Conservation (phyloP, 1,139 yeast species). For the Taiozyma sp. region DNA sequence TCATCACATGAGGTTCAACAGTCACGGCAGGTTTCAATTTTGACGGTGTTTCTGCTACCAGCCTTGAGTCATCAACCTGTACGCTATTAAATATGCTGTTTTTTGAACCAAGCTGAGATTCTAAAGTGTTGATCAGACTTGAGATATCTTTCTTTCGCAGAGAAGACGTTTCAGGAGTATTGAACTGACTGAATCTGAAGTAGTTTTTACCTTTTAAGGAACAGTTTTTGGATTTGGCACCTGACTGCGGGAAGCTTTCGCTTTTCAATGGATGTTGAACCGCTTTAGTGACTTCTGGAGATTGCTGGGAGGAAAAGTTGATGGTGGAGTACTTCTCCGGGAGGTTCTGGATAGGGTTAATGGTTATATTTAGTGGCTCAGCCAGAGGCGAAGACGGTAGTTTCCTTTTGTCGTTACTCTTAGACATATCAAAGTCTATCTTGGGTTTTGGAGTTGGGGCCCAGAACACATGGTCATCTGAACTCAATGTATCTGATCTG, state of each 20-base stretch:
- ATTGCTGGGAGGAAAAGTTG: conserved; percentile 15
- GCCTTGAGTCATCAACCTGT: too few species aligned
- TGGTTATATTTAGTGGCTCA: conserved; percentile 8
- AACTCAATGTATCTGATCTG: conserved; percentile 14
- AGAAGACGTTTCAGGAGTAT: conserved; percentile 4
- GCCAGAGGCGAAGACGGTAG: conserved; percentile 22
- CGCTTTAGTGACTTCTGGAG: conserved; percentile 12
- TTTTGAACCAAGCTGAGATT: conserved; percentile 10
- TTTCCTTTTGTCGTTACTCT: background rate
- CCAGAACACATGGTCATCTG: conserved; percentile 25
- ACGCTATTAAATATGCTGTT: background rate
- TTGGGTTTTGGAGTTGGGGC: conserved; percentile 20
- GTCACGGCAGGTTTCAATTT: background rate
- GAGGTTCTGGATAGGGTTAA: conserved; percentile 14
- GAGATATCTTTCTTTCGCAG: conserved; percentile 13
- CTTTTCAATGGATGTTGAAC: conserved; percentile 4
- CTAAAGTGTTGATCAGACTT: conserved; percentile 14
- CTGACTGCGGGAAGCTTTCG: conserved; percentile 11
- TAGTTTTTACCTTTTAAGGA: background rate
- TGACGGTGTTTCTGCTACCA: conserved; percentile 8
- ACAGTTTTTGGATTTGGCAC: conserved; percentile 1
- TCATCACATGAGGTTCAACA: background rate
- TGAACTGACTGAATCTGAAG: background rate
- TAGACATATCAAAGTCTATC: conserved; percentile 4
- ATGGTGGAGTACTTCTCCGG: conserved; percentile 16